Conservation (phyloP, 2,329 filamentous ascomycete genomes). For the Gyromitra esculenta region DNA sequence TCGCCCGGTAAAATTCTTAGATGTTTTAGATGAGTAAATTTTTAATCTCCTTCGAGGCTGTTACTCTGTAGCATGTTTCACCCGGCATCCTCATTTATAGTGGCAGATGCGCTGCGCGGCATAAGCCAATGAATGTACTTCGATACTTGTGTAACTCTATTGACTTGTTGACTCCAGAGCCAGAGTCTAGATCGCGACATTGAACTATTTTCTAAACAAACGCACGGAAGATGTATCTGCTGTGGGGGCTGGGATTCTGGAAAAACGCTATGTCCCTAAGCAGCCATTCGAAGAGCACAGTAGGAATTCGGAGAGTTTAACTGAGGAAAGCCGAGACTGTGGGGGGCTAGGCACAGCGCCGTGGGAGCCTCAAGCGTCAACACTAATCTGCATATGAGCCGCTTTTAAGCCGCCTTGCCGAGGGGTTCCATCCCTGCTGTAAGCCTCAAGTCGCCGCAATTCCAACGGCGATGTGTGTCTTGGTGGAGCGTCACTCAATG, state of each 20-base stretch:
- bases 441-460: slow-evolving; percentile 36
- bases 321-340: slow-evolving; percentile 29
- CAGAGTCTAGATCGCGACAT: slow-evolving; percentile 4
- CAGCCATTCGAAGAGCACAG: background rate
- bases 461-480: slow-evolving; percentile 5
- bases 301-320: slow-evolving; percentile 14
- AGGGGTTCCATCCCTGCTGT: slow-evolving; percentile 33
- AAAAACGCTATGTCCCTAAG: slow-evolving; percentile 8
- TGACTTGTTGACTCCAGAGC: background rate
- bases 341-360: slow-evolving; percentile 23
- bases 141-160: slow-evolving; percentile 34
- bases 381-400: slow-evolving; percentile 40
- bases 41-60: slow-evolving; percentile 10
- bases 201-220: slow-evolving; percentile 25
- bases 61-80: slow-evolving; percentile 25
- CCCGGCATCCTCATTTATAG: slow-evolving; percentile 32
- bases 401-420: slow-evolving; percentile 50
- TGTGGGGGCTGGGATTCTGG: slow-evolving; percentile 17
- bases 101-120: slow-evolving; percentile 18
- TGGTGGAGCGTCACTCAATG: background rate
- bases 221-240: background rate
- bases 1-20: slow-evolving; percentile 8
- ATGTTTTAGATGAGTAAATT: slow-evolving; percentile 24
- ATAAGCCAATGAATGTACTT: slow-evolving; percentile 21
- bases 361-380: slow-evolving; percentile 40